Evolutionary conservation across 306 rosid genomes (phyloP), one percentile per base, ranked within the genome.

Genomic region (Begonia peltatifolia): DNA sequence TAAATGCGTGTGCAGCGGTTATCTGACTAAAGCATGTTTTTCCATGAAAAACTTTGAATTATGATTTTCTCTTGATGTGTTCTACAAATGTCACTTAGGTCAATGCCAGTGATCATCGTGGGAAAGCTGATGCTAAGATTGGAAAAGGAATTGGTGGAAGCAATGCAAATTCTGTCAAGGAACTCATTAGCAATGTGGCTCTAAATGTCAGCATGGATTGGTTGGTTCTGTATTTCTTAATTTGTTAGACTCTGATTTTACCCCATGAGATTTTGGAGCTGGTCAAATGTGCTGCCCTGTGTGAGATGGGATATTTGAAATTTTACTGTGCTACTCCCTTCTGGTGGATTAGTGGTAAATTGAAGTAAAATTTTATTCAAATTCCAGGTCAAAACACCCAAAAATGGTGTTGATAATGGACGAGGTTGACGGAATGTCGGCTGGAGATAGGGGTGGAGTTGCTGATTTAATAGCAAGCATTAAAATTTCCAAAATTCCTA

Each of bases 361-460:
- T 30, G 38, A 30, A 5, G 38, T 30, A 56, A 52, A 16, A n/a
- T 57, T 46, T 62, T 14, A 6, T 43, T 59, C 58, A 14, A 73
- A 54, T 62, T 82, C 60, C 82, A 90, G 95, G 81, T 64, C 84
- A 44, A 80, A 76, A 71, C 80, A 30, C 52, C 64, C 77, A 42
- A 86, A 80, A 79, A 71, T 87, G 55, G 99, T 90, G 64, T 87
- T 90, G 55, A 83, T 90, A 67, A 90, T 90, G 99, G 99, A 90
- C 46, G 99, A 90, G 65, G 99, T 90, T 61, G 95, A 90, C 73
- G 99, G 99, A 73, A 86, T 90, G 99, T 90, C 99, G 61, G 99
- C 99, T 68, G 99, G 99, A 68, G 99, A 90, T 73, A 72, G 99
- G 73, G 97, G 99, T 62, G 99, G 99, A 57, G 58, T 90, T 65